Evolutionary conservation across 2,329 filamentous ascomycete species (phyloP).

Genomic region (Torrubiellomyces zombiae): DNA sequence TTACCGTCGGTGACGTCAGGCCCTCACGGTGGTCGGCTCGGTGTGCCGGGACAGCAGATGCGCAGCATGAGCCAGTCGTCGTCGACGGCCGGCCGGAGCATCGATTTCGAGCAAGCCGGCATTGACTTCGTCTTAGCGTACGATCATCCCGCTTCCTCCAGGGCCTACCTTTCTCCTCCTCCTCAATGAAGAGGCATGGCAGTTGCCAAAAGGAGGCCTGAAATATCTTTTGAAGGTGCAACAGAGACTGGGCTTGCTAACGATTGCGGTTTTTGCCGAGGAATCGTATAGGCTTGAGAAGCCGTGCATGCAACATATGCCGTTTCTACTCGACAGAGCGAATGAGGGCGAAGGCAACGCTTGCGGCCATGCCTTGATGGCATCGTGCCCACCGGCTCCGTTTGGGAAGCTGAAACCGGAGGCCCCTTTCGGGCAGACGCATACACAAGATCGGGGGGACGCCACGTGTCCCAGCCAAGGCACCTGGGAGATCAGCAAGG

Average conservation of each 20-base stretch:
- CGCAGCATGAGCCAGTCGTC: constrained; percentile 11
- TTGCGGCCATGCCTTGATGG: constrained; percentile 88
- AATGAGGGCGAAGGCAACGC: constrained; percentile 46
- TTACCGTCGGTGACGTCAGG: constrained; percentile 23
- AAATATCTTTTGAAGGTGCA: constrained; percentile 6
- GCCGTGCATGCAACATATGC: constrained; percentile 83
- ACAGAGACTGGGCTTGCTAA: constrained; percentile 21
- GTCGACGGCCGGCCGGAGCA: constrained; percentile 17
- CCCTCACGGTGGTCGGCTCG: constrained; percentile 9
- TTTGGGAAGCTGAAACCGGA: constrained; percentile 31
- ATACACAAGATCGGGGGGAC: constrained; percentile 16
- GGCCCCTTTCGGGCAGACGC: constrained; percentile 33
- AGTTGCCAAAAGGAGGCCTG: constrained; percentile 2
- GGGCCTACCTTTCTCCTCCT: constrained; percentile 50
- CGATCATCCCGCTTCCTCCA: constrained; percentile 39
- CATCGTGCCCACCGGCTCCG: constrained; percentile 63
- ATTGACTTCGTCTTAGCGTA: constrained; percentile 90
- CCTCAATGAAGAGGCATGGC: constrained; percentile 25
- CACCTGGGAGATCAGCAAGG: constrained; percentile 64
- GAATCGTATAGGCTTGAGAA: constrained; percentile 58
- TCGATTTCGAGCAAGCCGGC: constrained; percentile 68
- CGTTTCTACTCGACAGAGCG: constrained; percentile 52
- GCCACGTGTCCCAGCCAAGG: constrained; percentile 35
- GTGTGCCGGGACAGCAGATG: constrained; percentile 16
- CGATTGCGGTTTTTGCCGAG: constrained; percentile 20